A percentile compares a stretch with the other conserved stretches of the same genome.
These are phyloP conservation scores for Pichia occidentalis DNA, from an alignment of 805 yeast species.

Conservation along the genomic window DNA sequence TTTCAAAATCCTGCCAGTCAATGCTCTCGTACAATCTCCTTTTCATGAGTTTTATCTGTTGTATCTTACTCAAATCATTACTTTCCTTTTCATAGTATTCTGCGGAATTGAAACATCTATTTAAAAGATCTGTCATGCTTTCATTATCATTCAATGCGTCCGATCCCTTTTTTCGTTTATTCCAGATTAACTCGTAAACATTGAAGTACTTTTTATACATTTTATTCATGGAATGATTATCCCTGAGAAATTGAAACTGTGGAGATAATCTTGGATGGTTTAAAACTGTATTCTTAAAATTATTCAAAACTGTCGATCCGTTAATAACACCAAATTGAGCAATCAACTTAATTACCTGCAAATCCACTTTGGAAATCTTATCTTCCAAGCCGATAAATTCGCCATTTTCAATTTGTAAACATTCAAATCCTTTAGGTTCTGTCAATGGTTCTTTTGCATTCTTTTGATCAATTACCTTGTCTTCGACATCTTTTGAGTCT, in stretches of 20 bases:
- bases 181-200: slow-evolving; percentile 46
- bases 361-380: slow-evolving; percentile 51
- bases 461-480: slow-evolving; percentile 1
- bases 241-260: slow-evolving; percentile 63
- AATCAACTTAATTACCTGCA: slow-evolving; percentile 62
- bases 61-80: slow-evolving; percentile 26
- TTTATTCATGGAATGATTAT: slow-evolving; percentile 52
- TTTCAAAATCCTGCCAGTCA: slow-evolving; percentile 81
- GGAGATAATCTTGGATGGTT: slow-evolving; percentile 32
- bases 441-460: slow-evolving; percentile 2
- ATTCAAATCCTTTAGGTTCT: slow-evolving; percentile 17
- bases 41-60: slow-evolving; percentile 32
- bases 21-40: slow-evolving; percentile 61
- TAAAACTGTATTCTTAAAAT: slow-evolving; percentile 27
- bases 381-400: slow-evolving; percentile 23
- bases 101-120: slow-evolving; percentile 50
- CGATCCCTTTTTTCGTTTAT: slow-evolving; percentile 16
- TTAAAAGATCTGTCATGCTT: slow-evolving; percentile 32
- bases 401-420: slow-evolving; percentile 21
- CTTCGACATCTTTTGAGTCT: slow-evolving; percentile 5
- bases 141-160: slow-evolving; percentile 18
- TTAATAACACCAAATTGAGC: slow-evolving; percentile 65
- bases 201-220: slow-evolving; percentile 43
- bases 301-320: slow-evolving; percentile 40
- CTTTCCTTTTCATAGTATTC: slow-evolving; percentile 37